A percentile compares a stretch with the other conserved stretches of the same genome.
These are phyloP conservation scores for Collybia mongolica DNA, from an alignment of 768 basidiomycete genomes.

Conservation along the genomic window DNA sequence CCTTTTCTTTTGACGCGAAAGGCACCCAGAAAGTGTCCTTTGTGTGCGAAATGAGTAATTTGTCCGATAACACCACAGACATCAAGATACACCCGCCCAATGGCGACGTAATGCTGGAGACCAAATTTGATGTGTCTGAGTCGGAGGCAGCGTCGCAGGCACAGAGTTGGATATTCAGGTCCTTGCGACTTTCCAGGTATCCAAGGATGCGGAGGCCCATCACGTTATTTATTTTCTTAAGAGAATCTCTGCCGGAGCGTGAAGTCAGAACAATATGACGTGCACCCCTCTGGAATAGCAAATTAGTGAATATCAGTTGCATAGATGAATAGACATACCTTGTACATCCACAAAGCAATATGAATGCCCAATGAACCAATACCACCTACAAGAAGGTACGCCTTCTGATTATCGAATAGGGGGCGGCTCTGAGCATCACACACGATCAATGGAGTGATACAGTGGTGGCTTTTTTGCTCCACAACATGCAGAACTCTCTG, in stretches of 20 bases:
- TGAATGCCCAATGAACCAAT: constrained; percentile 36
- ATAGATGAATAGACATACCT: constrained; percentile 23
- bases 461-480: constrained; percentile 11
- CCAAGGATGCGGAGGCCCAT: constrained; percentile 22
- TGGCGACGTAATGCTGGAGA: constrained; percentile 17
- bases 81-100: constrained; percentile 32
- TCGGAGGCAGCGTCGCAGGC: constrained; percentile 27
- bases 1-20: constrained; percentile 26
- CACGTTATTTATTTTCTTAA: constrained; percentile 20
- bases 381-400: constrained; percentile 38
- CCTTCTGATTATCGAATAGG: constrained; percentile 25
- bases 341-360: constrained; percentile 39
- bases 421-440: background rate
- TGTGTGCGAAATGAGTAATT: constrained; percentile 27
- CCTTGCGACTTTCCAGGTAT: constrained; percentile 24
- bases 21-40: constrained; percentile 24
- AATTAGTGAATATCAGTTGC: background rate
- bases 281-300: constrained; percentile 29
- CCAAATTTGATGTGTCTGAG: constrained; percentile 15
- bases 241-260: constrained; percentile 26
- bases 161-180: constrained; percentile 27
- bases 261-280: constrained; percentile 34
- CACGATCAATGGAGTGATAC: constrained; percentile 4
- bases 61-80: constrained; percentile 28
- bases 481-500: background rate